Evolutionary conservation across 2,329 filamentous ascomycete genomes (phyloP).

Genomic region (Monilinia vaccinii-corymbosi): DNA sequence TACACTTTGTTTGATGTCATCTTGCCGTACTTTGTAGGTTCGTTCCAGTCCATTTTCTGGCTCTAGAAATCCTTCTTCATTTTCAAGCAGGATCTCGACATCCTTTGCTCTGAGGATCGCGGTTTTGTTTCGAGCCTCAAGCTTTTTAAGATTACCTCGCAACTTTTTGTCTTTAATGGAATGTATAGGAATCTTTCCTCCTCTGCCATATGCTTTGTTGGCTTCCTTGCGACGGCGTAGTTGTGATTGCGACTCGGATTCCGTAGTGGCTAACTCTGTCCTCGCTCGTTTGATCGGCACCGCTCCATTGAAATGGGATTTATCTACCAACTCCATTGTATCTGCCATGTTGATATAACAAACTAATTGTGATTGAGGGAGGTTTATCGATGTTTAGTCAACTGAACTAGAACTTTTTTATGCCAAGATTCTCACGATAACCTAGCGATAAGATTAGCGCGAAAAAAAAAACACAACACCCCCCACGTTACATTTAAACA

Average conservation of each 20-base stretch:
- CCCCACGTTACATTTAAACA: background rate
- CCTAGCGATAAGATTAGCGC: constrained; percentile 13
- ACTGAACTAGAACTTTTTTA: constrained; percentile 1
- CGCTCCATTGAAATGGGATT: constrained; percentile 41
- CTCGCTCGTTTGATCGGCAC: constrained; percentile 40
- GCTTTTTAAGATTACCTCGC: constrained; percentile 63
- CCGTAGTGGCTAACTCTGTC: constrained; percentile 36
- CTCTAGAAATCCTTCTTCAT: constrained; percentile 77
- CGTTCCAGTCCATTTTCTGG: constrained; percentile 79
- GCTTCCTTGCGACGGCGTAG: constrained; percentile 49
- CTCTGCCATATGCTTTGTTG: constrained; percentile 74
- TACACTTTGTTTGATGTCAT: constrained; percentile 69
- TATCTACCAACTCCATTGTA: constrained; percentile 12
- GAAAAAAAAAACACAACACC: constrained; percentile 7
- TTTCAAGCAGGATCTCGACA: constrained; percentile 88
- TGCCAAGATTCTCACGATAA: constrained; percentile 6
- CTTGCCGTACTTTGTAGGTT: constrained; percentile 87
- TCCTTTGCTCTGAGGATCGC: constrained; percentile 82
- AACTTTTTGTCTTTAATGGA: constrained; percentile 83
- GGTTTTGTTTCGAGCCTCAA: constrained; percentile 76
- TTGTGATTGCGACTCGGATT: constrained; percentile 24
- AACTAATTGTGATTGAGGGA: background rate
- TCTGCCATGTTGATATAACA: constrained; percentile 12
- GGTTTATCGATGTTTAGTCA: background rate
- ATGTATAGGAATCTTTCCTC: constrained; percentile 62